These are phyloP conservation scores for Backusella liffmaniae DNA, from an alignment of 192 early-diverging fungal species.

Conservation along the genomic window DNA sequence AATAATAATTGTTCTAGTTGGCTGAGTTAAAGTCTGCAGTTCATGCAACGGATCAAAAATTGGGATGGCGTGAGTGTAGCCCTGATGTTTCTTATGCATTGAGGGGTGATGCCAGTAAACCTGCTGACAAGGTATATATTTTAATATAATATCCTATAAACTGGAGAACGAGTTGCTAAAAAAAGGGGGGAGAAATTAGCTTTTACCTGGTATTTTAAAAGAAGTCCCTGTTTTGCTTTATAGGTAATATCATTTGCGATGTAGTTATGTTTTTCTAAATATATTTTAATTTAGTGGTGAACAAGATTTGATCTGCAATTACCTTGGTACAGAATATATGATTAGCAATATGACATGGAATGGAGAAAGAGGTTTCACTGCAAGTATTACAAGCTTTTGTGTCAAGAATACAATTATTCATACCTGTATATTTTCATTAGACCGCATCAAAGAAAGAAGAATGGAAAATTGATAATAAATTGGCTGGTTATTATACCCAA, in stretches of 20 bases:
- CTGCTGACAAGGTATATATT: slow-evolving; percentile 56
- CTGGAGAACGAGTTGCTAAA: not conserved
- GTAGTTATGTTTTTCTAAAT: not conserved
- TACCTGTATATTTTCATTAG: not conserved
- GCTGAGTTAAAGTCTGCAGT: slow-evolving; percentile 51
- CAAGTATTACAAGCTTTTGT: slow-evolving; percentile 12
- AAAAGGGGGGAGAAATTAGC: slow-evolving; percentile 31
- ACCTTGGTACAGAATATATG: slow-evolving; percentile 65
- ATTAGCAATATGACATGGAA: slow-evolving; percentile 69
- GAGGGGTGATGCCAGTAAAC: slow-evolving; percentile 46
- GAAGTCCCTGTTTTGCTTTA: slow-evolving; percentile 59
- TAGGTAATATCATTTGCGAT: slow-evolving; percentile 45
- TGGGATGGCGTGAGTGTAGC: slow-evolving; percentile 68
- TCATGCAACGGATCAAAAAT: slow-evolving; percentile 44
- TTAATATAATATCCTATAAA: not conserved
- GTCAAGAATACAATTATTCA: not conserved
- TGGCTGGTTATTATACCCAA: slow-evolving; percentile 45
- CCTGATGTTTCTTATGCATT: slow-evolving; percentile 45
- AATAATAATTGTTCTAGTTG: slow-evolving; percentile 28
- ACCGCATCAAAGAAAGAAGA: slow-evolving; percentile 37
- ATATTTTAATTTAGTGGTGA: slow-evolving; percentile 62
- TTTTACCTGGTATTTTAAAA: slow-evolving; percentile 60
- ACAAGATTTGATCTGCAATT: slow-evolving; percentile 81
- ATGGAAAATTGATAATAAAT: slow-evolving; percentile 54
- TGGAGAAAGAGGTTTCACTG: slow-evolving; percentile 59